Conservation (phyloP, 2,329 filamentous ascomycete species). For the Sphaerulina musiva region DNA sequence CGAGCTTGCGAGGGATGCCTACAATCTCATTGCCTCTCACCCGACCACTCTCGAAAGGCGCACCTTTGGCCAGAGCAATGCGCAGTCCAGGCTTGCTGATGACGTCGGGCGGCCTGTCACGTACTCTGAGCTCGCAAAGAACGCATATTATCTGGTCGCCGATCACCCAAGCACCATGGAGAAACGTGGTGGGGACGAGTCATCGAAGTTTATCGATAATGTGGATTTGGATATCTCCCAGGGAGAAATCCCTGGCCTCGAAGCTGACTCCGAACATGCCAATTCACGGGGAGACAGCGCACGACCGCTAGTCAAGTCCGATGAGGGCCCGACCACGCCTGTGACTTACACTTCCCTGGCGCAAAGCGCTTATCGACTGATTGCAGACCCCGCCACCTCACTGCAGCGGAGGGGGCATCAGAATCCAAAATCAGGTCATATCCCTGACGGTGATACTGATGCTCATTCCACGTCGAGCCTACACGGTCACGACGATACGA, state of each 20-base stretch:
- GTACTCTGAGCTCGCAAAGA: slow-evolving; percentile 3
- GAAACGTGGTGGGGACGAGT: not conserved
- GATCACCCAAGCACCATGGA: not conserved
- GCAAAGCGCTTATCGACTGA: not conserved
- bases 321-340: not conserved
- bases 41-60: not conserved
- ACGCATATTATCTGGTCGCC: slow-evolving; percentile 5
- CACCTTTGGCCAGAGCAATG: not conserved
- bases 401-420: not conserved
- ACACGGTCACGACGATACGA: not conserved
- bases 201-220: not conserved
- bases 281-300: not conserved
- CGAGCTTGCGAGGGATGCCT: slow-evolving; percentile 3
- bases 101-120: not conserved
- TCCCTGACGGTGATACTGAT: not conserved
- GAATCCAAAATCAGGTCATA: not conserved
- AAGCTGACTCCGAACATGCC: not conserved
- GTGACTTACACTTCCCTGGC: not conserved
- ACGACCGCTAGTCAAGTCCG: not conserved
- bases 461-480: not conserved
- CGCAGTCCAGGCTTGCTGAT: not conserved
- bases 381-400: not conserved
- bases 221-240: not conserved
- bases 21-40: slow-evolving; percentile 1
- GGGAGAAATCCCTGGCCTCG: not conserved